Evolutionary conservation across 805 yeast species (phyloP).

Genomic region (Geotrichum ghanense): DNA sequence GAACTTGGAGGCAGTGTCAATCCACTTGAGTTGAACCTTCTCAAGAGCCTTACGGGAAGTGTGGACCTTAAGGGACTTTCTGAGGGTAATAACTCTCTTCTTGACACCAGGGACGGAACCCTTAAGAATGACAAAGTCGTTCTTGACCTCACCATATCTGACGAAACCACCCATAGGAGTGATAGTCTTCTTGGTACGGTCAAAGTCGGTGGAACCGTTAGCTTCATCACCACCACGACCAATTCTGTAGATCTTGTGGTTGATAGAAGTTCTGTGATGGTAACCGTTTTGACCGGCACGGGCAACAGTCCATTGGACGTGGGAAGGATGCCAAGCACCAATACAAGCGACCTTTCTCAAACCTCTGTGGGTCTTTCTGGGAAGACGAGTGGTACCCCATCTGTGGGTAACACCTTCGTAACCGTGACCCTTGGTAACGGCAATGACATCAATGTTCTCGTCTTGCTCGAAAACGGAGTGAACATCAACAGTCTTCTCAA

Average conservation of each 20-base stretch:
- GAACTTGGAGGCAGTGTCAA: conserved; percentile 99
- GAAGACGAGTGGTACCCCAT: conserved; percentile 99
- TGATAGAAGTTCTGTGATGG: conserved; percentile 99
- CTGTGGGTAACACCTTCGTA: conserved; percentile 99
- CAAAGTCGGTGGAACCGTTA: conserved; percentile 92
- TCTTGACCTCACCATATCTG: conserved; percentile 95
- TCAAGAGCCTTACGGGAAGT: conserved; percentile 96
- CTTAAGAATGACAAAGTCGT: conserved; percentile 95
- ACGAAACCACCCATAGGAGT: conserved; percentile 99
- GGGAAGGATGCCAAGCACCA: conserved; percentile 99
- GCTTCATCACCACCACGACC: conserved; percentile 95
- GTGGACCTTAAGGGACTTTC: conserved; percentile 97
- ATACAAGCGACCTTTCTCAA: conserved; percentile 99
- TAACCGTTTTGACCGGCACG: conserved; percentile 99
- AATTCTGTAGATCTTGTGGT: conserved; percentile 99
- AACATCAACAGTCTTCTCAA: conserved; percentile 96
- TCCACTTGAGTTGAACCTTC: conserved; percentile 96
- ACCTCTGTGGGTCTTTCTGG: conserved; percentile 99
- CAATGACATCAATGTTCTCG: conserved; percentile 97
- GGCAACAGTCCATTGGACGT: conserved; percentile 99
- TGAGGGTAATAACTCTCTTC: conserved; percentile 98
- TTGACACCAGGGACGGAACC: conserved; percentile 99
- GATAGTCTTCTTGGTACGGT: conserved; percentile 99
- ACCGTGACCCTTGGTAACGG: conserved; percentile 99
- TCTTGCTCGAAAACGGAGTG: conserved; percentile 96